Evolutionary conservation across 805 yeast species (phyloP).

Genomic region (Kluyveromyces nonfermentans): DNA sequence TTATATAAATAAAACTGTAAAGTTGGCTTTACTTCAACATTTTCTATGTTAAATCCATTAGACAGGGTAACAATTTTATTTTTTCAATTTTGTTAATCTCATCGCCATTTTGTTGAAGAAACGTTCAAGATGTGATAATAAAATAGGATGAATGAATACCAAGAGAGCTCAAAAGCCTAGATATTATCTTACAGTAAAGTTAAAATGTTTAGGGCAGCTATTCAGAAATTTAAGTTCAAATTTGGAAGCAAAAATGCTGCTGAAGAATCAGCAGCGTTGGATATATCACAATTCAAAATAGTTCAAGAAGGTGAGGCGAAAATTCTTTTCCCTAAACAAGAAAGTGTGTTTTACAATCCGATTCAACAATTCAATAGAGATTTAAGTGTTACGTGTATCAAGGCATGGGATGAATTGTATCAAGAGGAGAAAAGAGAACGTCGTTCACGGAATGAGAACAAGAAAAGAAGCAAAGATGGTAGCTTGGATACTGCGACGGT

Average conservation of each 20-base stretch:
- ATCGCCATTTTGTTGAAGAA: background rate
- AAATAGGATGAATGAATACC: background rate
- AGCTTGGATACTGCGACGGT: constrained; percentile 7
- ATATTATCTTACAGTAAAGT: background rate
- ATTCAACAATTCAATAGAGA: constrained; percentile 96
- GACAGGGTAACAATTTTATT: background rate
- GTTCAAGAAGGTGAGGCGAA: constrained; percentile 75
- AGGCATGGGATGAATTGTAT: constrained; percentile 72
- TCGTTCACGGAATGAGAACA: constrained; percentile 19
- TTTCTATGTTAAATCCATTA: background rate
- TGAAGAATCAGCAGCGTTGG: constrained; percentile 10
- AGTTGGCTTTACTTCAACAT: background rate
- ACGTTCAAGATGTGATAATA: background rate
- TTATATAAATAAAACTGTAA: no score
- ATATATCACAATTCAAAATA: constrained; percentile 31
- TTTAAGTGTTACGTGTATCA: constrained; percentile 71
- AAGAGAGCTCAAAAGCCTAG: background rate
- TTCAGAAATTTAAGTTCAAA: constrained; percentile 14
- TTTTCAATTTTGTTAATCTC: background rate
- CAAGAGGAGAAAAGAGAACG: constrained; percentile 27
- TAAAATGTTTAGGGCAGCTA: constrained; percentile 23
- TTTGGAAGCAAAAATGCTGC: constrained; percentile 5
- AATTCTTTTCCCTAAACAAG: constrained; percentile 71
- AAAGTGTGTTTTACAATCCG: constrained; percentile 87
- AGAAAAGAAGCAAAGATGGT: constrained; percentile 17